Evolutionary conservation across 2,329 filamentous ascomycete genomes (phyloP).

Genomic region (Alternaria arborescens): DNA sequence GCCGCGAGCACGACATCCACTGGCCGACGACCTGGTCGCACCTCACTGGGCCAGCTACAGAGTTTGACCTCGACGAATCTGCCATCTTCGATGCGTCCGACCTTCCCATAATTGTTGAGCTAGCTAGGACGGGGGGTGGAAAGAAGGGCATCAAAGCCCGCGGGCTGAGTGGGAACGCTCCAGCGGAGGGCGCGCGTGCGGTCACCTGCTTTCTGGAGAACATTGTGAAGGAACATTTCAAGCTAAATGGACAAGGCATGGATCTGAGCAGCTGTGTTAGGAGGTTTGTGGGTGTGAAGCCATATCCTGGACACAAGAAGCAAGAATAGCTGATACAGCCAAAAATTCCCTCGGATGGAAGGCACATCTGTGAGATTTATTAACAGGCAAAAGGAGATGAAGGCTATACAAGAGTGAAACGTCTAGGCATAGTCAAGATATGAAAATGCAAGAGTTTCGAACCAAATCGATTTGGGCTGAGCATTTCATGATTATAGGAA

Average conservation of each 20-base stretch:
- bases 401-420: neutral
- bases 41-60: conserved; percentile 26
- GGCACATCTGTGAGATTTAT: too few species aligned
- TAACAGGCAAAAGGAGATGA: too few species aligned
- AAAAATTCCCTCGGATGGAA: too few species aligned
- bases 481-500: neutral
- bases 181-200: conserved; percentile 17
- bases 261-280: conserved; percentile 20
- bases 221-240: conserved; percentile 19
- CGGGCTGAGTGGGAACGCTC: conserved; percentile 12
- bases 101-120: conserved; percentile 28
- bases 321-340: neutral
- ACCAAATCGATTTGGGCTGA: too few species aligned
- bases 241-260: neutral
- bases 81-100: conserved; percentile 37
- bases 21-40: conserved; percentile 69
- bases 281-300: conserved; percentile 7
- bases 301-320: conserved; percentile 6
- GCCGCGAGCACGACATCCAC: conserved; percentile 95
- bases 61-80: conserved; percentile 33
- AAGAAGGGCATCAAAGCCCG: conserved; percentile 2
- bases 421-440: too few species aligned
- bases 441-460: too few species aligned
- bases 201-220: conserved; percentile 30
- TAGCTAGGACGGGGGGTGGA: conserved; percentile 18